Base-by-base conservation (phyloP, 2,329 filamentous ascomycete genomes). In the Talaromyces funiculosus region DNA sequence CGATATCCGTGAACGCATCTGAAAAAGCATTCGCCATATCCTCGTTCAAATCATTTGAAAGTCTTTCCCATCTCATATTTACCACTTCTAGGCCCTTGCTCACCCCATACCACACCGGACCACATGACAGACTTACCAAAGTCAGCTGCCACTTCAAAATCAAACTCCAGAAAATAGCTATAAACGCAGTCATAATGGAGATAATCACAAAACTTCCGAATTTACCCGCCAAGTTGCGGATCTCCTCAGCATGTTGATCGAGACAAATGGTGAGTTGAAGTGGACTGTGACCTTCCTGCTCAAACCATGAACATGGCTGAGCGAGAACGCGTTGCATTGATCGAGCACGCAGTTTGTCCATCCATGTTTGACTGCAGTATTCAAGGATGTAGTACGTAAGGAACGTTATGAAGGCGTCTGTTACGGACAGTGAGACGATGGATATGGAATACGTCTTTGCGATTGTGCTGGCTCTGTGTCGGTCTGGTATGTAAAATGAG, bases 211-310 rank as follows among this genome's bases (percentile, higher is more conserved):
- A 84, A 1, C 89, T 88, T 0, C 87, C 81, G 68, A 96, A 96
- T 1, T 89, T 84, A 1, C 90, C 89, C 0, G 96, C 81, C 0
- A 97, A 77, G 66, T 90, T 92, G 8, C 90, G 84, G 84, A 94
- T 92, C 70, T 96, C 91, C 71, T 97, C 92, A 0, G 88, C 89
- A 67, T 90, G 90, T 16, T 88, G 84, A 67, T 96, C 90, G 0
- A 97, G 81, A 47, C 83, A 88, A 62, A 90, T 86, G 0, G 82
- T 85, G 43, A 97, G 80, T 1, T 81, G 80, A 0, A 80, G 78
- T 0, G 88, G 77, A 0, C 82, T 84, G 71, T 94, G 89, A 35
- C 80, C 79, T 1, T 87, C 80, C 54, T 81, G 78, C 64, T 91
- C 87, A 66, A 96, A 96, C 87, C 92, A 97, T 4, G 82, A 75